A percentile compares a stretch with the other conserved stretches of the same genome.
Conservation (phyloP, 176 grass and related monocot genomes). For the Thinopyrum elongatum region DNA sequence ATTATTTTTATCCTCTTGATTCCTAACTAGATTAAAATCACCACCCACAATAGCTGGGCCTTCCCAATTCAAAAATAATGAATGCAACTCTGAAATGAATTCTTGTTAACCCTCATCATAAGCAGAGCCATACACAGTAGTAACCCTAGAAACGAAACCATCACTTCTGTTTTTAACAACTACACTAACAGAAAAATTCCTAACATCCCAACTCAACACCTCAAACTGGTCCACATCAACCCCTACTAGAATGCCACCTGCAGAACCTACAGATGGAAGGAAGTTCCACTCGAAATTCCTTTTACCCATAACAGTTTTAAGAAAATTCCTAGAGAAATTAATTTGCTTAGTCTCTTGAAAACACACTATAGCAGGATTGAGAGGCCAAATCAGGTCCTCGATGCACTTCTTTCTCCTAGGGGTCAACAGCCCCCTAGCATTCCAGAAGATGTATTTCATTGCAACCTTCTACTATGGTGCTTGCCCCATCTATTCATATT, state of each 20-base stretch:
- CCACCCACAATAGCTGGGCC: background rate
- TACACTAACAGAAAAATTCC: background rate
- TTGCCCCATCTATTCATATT: too few relatives aligned
- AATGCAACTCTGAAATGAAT: background rate
- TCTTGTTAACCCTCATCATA: background rate
- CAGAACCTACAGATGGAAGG: background rate
- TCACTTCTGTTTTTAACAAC: background rate
- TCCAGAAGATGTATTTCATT: background rate
- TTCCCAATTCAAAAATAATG: fast-evolving
- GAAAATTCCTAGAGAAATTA: background rate
- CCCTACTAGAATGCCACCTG: background rate
- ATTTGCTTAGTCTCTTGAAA: background rate
- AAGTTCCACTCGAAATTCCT: background rate
- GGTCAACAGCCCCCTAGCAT: background rate
- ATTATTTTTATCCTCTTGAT: background rate
- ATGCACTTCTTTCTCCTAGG: background rate
- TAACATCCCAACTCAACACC: background rate
- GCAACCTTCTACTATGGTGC: too few relatives aligned
- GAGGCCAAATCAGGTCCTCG: background rate
- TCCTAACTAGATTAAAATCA: background rate
- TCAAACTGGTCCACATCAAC: background rate
- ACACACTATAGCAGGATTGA: background rate
- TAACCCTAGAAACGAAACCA: too few relatives aligned
- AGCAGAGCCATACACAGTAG: background rate
- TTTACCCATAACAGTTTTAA: background rate